Conservation (phyloP, 1,284 basidiomycete species). For the Malassezia furfur region DNA sequence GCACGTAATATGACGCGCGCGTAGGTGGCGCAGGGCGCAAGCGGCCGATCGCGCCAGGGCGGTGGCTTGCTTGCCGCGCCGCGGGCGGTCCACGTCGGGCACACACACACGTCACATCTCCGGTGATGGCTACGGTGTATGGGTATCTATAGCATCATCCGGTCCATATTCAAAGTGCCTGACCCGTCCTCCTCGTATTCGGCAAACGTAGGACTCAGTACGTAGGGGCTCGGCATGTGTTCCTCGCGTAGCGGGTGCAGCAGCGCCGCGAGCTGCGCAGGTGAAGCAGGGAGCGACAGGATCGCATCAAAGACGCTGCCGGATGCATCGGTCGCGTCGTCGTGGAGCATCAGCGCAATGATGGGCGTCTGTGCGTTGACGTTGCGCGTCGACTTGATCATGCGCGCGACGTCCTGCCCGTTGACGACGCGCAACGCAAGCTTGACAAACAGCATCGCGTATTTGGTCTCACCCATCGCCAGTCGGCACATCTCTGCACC, state of each 20-base stretch:
- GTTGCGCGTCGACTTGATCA: slow-evolving; percentile 88
- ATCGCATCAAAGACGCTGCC: slow-evolving; percentile 51
- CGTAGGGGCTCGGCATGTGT: not conserved
- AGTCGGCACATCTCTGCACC: slow-evolving; percentile 92
- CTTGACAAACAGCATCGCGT: slow-evolving; percentile 67
- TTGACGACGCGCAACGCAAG: slow-evolving; percentile 83
- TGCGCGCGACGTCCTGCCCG: slow-evolving; percentile 79
- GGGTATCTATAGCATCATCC: not conserved
- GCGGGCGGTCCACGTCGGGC: too few relatives aligned
- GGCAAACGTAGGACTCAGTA: not conserved
- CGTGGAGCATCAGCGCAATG: slow-evolving; percentile 59
- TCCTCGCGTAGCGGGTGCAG: slow-evolving; percentile 46
- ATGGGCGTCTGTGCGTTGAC: slow-evolving; percentile 81
- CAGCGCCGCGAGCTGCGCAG: slow-evolving; percentile 14
- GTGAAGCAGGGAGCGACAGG: slow-evolving; percentile 18
- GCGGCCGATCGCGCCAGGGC: too few relatives aligned
- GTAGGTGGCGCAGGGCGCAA: too few relatives aligned
- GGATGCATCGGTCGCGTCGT: slow-evolving; percentile 21
- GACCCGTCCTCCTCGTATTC: not conserved
- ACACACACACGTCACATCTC: too few relatives aligned
- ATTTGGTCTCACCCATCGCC: slow-evolving; percentile 86
- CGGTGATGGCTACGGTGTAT: not conserved
- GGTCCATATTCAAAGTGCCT: not conserved
- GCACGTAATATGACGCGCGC: too few relatives aligned
- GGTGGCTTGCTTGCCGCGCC: too few relatives aligned